phyloP scores from a whole-genome alignment of 768 basidiomycete genomes.

The Agaricus blazei region DNA sequence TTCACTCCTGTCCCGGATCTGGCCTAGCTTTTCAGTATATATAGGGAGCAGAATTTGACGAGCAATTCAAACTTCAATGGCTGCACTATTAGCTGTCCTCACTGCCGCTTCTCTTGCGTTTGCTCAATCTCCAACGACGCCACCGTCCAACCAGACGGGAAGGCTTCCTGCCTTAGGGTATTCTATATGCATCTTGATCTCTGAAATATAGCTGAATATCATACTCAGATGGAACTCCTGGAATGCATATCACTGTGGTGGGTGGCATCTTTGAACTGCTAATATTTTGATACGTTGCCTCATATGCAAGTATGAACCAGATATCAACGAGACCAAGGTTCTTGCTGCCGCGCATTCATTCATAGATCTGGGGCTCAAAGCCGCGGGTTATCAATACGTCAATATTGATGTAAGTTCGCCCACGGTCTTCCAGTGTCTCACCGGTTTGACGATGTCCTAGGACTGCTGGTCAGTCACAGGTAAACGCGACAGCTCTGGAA shows the following conservation, averaged over 20 bases:
- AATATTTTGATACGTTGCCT: not conserved
- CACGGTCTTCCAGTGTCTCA: not conserved
- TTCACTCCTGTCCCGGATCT: not conserved
- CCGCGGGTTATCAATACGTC: slow-evolving; percentile 45
- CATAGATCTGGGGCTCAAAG: slow-evolving; percentile 40
- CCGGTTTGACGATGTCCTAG: slow-evolving; percentile 18
- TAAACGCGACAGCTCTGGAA: slow-evolving; percentile 32
- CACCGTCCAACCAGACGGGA: slow-evolving; percentile 35
- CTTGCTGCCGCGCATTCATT: slow-evolving; percentile 43
- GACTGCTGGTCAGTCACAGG: slow-evolving; percentile 43
- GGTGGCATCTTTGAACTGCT: not conserved
- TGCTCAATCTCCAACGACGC: slow-evolving; percentile 32
- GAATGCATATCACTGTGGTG: slow-evolving; percentile 41
- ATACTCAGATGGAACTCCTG: slow-evolving; percentile 44
- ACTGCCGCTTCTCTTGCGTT: slow-evolving; percentile 2
- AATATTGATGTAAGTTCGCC: slow-evolving; percentile 40
- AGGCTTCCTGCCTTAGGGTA: slow-evolving; percentile 45
- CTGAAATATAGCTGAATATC: not conserved
- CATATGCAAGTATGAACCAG: slow-evolving; percentile 17
- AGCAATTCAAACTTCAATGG: not conserved
- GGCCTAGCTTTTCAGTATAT: not conserved
- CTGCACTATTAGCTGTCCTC: not conserved
- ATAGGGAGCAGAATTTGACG: not conserved
- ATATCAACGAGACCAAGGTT: slow-evolving; percentile 39
- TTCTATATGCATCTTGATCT: not conserved